Evolutionary conservation across 805 yeast genomes (phyloP), one percentile per base, ranked within the genome.

Genomic region (Pichia scutulata): DNA sequence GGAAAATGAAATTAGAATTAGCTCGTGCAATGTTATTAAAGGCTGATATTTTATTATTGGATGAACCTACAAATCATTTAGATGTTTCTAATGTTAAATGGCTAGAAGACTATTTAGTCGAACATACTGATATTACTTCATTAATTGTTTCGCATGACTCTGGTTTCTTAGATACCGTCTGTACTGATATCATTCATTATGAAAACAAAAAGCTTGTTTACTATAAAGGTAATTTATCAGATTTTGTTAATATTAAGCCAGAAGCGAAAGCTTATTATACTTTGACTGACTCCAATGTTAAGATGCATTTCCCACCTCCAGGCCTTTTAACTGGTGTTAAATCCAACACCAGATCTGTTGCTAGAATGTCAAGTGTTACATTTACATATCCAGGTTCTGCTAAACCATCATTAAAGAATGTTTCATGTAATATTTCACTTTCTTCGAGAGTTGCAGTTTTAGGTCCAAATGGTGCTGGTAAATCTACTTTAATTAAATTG

Each of bases 391-490:
- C 98, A 25, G 95, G 96, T 51, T 87, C 89, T 25, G 69, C 80
- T 19, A 86, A 87, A 65, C 95, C 96, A 33, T 87, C 96, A 2
- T 74, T 92, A 60, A 64, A 68, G 28, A 64, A 86, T 63, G 93
- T 89, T 39, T 84, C 96, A 2, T 87, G 95, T 70, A 86, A 96
- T n/a, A 76, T 93, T 53, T 86, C 96, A 3, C 74, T 92, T 57
- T 87, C 96, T n/a, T 92, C 98, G 33, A 84, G 99, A 72, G 96
- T 92, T 56, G 98, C 98, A 43, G 82, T 93, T 61, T 72, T 93
- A 51, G 99, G 99, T 50, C 97, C 98, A 55, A 92, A 92, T 68
- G 99, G 99, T 77, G 99, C 99, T 48, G 99, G 99, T 74, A 92
- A 92, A 69, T 89, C 97, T 13, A 92, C 99, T 18, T 77, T 93